Conservation (phyloP, 2,329 filamentous ascomycete genomes). For the Clarireedia sp. region DNA sequence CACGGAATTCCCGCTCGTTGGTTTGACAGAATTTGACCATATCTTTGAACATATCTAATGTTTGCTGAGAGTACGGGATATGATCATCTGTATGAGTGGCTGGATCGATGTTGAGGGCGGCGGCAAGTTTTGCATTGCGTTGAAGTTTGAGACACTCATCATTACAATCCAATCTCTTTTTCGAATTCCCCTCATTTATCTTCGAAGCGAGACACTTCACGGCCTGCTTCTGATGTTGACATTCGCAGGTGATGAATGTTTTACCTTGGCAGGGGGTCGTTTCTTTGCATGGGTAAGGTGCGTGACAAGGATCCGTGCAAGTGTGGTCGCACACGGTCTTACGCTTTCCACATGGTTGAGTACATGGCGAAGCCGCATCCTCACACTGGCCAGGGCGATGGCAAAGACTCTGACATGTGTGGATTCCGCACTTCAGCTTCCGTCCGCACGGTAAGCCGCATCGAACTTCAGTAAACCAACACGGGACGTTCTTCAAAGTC, state of each 20-base stretch:
- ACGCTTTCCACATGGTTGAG: conserved; percentile 34
- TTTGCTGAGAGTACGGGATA: conserved; percentile 75
- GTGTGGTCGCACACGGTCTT: conserved; percentile 48
- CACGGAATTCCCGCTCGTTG: conserved; percentile 74
- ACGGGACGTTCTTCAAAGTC: conserved; percentile 80
- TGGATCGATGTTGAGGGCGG: conserved; percentile 79
- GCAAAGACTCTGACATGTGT: conserved; percentile 75
- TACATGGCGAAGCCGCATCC: conserved; percentile 54
- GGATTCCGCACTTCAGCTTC: conserved; percentile 76
- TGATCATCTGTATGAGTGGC: conserved; percentile 63
- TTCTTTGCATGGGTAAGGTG: conserved; percentile 77
- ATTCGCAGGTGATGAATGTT: conserved; percentile 76
- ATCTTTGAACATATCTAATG: conserved; percentile 64
- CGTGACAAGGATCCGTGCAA: conserved; percentile 69
- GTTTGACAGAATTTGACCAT: conserved; percentile 60
- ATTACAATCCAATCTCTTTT: conserved; percentile 69
- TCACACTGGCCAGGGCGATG: conserved; percentile 81
- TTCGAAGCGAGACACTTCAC: conserved; percentile 71
- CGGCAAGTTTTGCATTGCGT: conserved; percentile 74
- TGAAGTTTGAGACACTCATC: conserved; percentile 84
- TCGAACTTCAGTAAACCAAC: conserved; percentile 74
- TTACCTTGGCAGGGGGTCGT: conserved; percentile 73
- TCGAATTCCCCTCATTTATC: conserved; percentile 50
- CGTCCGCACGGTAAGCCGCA: conserved; percentile 78
- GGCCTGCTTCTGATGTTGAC: conserved; percentile 78